Conservation (phyloP, 371 early-diverging fungal genomes). For the Cokeromyces recurvatus region DNA sequence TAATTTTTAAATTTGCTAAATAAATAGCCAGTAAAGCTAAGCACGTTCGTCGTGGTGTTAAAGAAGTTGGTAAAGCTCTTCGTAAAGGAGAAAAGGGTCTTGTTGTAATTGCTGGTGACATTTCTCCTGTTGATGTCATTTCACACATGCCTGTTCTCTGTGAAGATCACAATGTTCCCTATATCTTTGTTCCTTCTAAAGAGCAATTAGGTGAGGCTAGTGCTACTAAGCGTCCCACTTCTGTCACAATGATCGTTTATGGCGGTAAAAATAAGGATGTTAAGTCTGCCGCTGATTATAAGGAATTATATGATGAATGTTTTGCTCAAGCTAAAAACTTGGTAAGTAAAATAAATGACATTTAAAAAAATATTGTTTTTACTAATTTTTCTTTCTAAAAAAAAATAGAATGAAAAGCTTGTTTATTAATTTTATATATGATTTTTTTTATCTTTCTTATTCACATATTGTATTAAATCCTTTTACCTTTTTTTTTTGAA, state of each 20-base stretch:
- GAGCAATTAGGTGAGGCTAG: constrained; percentile 90
- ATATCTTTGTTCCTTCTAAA: constrained; percentile 92
- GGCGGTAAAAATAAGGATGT: constrained; percentile 71
- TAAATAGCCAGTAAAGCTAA: constrained; percentile 83
- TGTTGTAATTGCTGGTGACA: constrained; percentile 94
- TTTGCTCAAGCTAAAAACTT: constrained; percentile 60
- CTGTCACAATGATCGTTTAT: constrained; percentile 83
- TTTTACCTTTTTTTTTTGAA: no score
- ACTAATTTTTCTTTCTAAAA: background rate
- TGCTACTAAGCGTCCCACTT: constrained; percentile 93
- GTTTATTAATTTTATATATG: constrained; percentile 20
- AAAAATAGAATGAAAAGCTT: constrained; percentile 26
- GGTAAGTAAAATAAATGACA: constrained; percentile 32
- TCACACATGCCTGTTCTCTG: constrained; percentile 97
- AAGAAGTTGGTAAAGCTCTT: constrained; percentile 95
- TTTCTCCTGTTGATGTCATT: constrained; percentile 96
- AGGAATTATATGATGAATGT: constrained; percentile 81
- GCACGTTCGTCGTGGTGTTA: constrained; percentile 92
- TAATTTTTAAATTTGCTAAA: background rate
- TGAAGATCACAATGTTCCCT: constrained; percentile 94
- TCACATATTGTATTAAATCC: no score
- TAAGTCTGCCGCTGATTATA: constrained; percentile 72
- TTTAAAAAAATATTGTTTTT: background rate
- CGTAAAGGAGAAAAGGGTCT: constrained; percentile 95
- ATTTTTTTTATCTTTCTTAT: background rate